These are phyloP conservation scores for Plicaturopsis crispa DNA, from an alignment of 768 basidiomycete species.

Conservation along the genomic window DNA sequence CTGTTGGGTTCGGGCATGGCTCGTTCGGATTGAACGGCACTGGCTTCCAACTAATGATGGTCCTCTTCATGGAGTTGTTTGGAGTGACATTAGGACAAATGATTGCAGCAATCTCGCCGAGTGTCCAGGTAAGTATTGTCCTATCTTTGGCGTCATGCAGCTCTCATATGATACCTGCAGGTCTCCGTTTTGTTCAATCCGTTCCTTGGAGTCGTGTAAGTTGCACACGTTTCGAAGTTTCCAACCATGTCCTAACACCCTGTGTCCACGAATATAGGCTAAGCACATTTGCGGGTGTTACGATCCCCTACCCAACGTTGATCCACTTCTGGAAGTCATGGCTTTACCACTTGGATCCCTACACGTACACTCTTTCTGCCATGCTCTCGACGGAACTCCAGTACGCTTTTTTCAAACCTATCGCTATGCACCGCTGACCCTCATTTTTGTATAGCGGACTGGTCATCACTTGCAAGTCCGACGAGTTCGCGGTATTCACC, in stretches of 20 bases:
- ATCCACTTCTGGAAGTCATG: constrained; percentile 68
- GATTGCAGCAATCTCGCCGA: constrained; percentile 69
- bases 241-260: no score
- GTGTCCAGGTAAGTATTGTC: constrained; percentile 44
- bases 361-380: constrained; percentile 61
- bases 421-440: constrained; percentile 7
- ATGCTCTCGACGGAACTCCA: constrained; percentile 76
- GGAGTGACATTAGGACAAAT: constrained; percentile 70
- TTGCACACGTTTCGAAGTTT: no score
- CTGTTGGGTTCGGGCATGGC: constrained; percentile 62
- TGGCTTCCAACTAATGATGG: constrained; percentile 64
- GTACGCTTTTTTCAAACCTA: constrained; percentile 21
- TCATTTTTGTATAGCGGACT: constrained; percentile 41
- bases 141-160: constrained; percentile 21
- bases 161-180: constrained; percentile 17
- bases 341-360: constrained; percentile 69
- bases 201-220: constrained; percentile 54
- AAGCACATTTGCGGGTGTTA: constrained; percentile 74
- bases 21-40: constrained; percentile 50
- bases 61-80: constrained; percentile 65
- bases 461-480: constrained; percentile 48
- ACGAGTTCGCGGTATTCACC: constrained; percentile 66
- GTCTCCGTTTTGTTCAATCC: constrained; percentile 80
- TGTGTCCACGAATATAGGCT: no score
- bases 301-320: constrained; percentile 60